Conservation (phyloP, 495 filamentous ascomycete species). For the Extremus antarcticus region DNA sequence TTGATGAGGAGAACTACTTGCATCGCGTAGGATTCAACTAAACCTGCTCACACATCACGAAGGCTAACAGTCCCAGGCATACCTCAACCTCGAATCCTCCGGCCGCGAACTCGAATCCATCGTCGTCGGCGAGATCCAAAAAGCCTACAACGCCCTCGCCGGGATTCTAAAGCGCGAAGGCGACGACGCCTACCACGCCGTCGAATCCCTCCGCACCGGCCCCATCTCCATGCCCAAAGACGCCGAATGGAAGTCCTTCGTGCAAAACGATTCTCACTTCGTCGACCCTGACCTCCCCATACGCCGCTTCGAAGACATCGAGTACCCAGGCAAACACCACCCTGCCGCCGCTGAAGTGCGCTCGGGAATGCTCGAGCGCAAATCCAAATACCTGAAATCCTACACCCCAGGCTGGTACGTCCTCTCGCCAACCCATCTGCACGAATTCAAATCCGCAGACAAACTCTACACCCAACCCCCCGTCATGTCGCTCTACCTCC, state of each 20-base stretch:
- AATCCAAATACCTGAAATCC: conserved; percentile 97
- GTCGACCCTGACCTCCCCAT: conserved; percentile 75
- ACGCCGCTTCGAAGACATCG: conserved; percentile 68
- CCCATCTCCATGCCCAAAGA: conserved; percentile 86
- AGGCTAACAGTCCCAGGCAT: conserved; percentile 49
- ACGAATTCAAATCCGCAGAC: conserved; percentile 93
- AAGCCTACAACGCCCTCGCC: conserved; percentile 86
- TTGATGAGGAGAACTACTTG: conserved; percentile 94
- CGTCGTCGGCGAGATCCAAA: conserved; percentile 92
- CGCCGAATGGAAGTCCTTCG: conserved; percentile 77
- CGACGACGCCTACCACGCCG: conserved; percentile 63
- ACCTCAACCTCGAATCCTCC: conserved; percentile 86
- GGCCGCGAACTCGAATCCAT: conserved; percentile 91
- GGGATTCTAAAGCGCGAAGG: conserved; percentile 81
- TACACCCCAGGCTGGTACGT: conserved; percentile 98
- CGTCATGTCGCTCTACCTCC: conserved; percentile 91
- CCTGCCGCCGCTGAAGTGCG: conserved; percentile 77
- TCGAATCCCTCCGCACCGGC: conserved; percentile 72
- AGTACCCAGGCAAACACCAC: conserved; percentile 88
- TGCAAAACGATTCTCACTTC: conserved; percentile 73
- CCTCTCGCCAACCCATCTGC: conserved; percentile 86
- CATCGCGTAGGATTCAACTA: conserved; percentile 56
- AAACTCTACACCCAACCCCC: conserved; percentile 59
- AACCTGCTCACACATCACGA: conserved; percentile 3
- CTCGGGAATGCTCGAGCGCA: conserved; percentile 84